These are phyloP conservation scores for Lichtheimia ramosa DNA, from an alignment of 371 early-diverging fungal species.

Conservation along the genomic window DNA sequence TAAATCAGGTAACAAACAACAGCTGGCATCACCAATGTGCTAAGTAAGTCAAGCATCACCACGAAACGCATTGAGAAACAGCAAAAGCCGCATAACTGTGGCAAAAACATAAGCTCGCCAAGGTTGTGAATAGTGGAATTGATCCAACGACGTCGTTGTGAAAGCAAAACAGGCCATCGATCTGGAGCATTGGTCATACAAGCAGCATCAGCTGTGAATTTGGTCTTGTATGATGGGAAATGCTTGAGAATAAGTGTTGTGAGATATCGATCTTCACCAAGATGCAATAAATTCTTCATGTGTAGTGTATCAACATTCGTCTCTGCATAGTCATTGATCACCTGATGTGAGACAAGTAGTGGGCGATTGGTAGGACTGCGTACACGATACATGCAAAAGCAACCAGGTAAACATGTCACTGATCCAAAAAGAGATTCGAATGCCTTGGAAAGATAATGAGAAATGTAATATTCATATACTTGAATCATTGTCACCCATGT, in stretches of 20 bases:
- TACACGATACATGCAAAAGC: constrained; percentile 95
- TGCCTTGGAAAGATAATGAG: constrained; percentile 96
- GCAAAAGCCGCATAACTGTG: constrained; percentile 92
- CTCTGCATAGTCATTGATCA: constrained; percentile 95
- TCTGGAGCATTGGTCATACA: constrained; percentile 96
- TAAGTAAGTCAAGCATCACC: constrained; percentile 87
- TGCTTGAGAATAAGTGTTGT: constrained; percentile 99
- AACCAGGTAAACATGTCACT: constrained; percentile 95
- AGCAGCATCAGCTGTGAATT: constrained; percentile 92
- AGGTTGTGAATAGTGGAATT: constrained; percentile 97
- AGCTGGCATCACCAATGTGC: constrained; percentile 93
- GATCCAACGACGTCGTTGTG: constrained; percentile 87
- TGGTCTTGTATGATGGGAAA: constrained; percentile 96
- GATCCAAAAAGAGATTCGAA: constrained; percentile 99
- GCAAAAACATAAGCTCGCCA: constrained; percentile 85
- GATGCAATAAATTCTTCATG: constrained; percentile 85
- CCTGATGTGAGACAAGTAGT: constrained; percentile 82
- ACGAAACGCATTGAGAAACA: constrained; percentile 96
- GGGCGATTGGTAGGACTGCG: constrained; percentile 83
- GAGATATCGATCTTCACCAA: constrained; percentile 90
- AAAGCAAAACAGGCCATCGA: constrained; percentile 87
- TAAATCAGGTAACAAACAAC: constrained; percentile 86
- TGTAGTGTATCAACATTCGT: constrained; percentile 97
- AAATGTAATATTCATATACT: constrained; percentile 98
- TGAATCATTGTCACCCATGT: constrained; percentile 98